Evolutionary conservation across 768 basidiomycete genomes (phyloP), one percentile per base, ranked within the genome.

Genomic region (Stropharia rugosoannulata): DNA sequence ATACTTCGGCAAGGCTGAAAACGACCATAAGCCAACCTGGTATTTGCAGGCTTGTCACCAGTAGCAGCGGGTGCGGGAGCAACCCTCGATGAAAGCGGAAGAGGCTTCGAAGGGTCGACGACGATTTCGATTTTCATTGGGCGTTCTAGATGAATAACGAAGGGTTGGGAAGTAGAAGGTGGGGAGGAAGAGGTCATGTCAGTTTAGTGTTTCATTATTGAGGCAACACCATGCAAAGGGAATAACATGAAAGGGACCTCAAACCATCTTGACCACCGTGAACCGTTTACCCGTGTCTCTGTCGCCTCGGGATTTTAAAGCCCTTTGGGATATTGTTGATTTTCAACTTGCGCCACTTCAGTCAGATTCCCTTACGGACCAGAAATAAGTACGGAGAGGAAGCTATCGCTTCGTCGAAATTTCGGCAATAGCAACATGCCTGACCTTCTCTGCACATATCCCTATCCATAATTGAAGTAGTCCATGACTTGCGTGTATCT

Each of bases 61-160:
- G 75, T 65, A 42, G 77, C 71, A 15, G 74, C 71, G 12, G 83
- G 73, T 3, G 85, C 82, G 36, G 93, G 91, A 3, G 92, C 90
- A 36, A 99, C 92, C 51, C 97, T 91, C 22, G 90, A 83, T 15
- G 84, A 85, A 60, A 99, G 80, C 4, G 90, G 70, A 5, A 83
- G 79, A n/a, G 87, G 70, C 41, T 82, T 80, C 43, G 86, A 80
- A 11, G 93, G 93, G 75, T 96, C 93, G 69, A 96, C 82, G 43
- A 98, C 85, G 62, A 98, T 93, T 80, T 99, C 96, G 59, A 98
- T 95, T 81, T 95, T 96, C 95, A 98, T 97, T 19, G 93, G 91
- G 62, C 92, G 91, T 81, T 92, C 96, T 98, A 73, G 61, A 73
- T 68, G 69, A 58, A 49, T 48, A 55, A 46, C 59, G 60, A 32